phyloP scores from a whole-genome alignment of 306 rosid species.

The Medicago ruthenica region DNA sequence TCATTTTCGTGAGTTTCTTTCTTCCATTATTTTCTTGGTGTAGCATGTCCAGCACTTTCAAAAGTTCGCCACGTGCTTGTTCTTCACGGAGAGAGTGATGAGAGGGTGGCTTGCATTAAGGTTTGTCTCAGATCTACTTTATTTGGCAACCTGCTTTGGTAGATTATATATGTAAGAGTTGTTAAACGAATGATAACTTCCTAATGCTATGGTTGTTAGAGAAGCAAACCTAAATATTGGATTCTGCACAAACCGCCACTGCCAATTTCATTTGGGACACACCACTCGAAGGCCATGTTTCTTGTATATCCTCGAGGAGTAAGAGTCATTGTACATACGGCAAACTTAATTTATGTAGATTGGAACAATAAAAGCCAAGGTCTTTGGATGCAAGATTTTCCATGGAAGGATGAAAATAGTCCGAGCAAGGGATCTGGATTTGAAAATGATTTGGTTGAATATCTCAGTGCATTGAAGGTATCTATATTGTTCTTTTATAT shows the following conservation, averaged over 20 bases:
- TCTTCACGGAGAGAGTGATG: constrained; percentile 94
- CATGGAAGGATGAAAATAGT: constrained; percentile 81
- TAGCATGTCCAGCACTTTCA: constrained; percentile 82
- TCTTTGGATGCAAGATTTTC: constrained; percentile 99
- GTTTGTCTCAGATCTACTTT: constrained; percentile 50
- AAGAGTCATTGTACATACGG: constrained; percentile 84
- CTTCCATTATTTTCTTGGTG: constrained; percentile 35
- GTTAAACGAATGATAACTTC: constrained; percentile 33
- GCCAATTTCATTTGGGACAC: constrained; percentile 96
- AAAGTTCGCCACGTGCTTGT: constrained; percentile 81
- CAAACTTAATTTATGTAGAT: constrained; percentile 85
- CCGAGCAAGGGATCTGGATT: constrained; percentile 71
- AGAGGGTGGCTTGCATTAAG: constrained; percentile 81
- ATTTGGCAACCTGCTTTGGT: constrained; percentile 26
- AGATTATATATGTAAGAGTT: constrained; percentile 13
- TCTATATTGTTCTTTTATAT: constrained; percentile 14
- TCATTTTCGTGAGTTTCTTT: constrained; percentile 34
- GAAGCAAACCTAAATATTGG: constrained; percentile 83
- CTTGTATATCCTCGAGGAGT: constrained; percentile 91
- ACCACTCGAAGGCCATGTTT: constrained; percentile 97
- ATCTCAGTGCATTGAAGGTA: constrained; percentile 87
- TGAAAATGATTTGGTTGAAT: constrained; percentile 84
- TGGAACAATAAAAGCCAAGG: constrained; percentile 99
- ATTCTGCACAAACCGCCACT: constrained; percentile 90
- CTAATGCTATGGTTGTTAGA: constrained; percentile 53